Base-by-base conservation (phyloP, 495 filamentous ascomycete species). In the Neurospora sublineolata region DNA sequence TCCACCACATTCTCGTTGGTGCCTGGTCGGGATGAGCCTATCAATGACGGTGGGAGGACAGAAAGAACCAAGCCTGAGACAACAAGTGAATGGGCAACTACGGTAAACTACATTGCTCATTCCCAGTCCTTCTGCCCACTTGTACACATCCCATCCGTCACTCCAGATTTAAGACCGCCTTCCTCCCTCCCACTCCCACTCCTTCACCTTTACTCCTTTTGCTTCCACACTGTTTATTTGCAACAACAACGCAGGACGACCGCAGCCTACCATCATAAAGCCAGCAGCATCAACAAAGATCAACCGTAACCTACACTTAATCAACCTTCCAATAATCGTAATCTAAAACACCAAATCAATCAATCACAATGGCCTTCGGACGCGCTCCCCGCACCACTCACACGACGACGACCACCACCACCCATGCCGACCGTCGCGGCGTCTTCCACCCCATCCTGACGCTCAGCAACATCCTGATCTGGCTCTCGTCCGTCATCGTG, bases 401-500 rank as follows among this genome's bases (percentile, higher is more conserved):
- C 14, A 60, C 52, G 4, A 64, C 52, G 4, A 64, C 52, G 6
- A 64, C 52, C 3, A 71, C 41, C 64, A 68, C 39, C 38, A 46
- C 36, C 38, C n/a, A 20, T 8, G 36, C 27, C 39, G n/a, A 68
- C 64, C 64, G 36, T 16, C 52, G 27, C 2, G 30, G 52, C 52
- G 30, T 64, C 52, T 64, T 64, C 52, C 14, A 33, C 52, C 77
- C 77, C 27, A 75, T 82, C 73, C 70, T 80, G 27, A 74, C 79
- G 7, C 67, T 72, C 67, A 78, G 73, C 75, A 82, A 81, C 71
- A 70, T 67, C n/a, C 40, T 83, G 1, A 73, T 81, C 42, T 89
- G 88, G 88, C 76, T 81, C 42, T 87, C 85, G 44, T 82, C 87
- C 30, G 86, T 88, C 58, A 89, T 90, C 72, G 87, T 89, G 12